These are phyloP conservation scores for Triangularia setosa DNA, from an alignment of 2,329 filamentous ascomycete species.

Conservation along the genomic window DNA sequence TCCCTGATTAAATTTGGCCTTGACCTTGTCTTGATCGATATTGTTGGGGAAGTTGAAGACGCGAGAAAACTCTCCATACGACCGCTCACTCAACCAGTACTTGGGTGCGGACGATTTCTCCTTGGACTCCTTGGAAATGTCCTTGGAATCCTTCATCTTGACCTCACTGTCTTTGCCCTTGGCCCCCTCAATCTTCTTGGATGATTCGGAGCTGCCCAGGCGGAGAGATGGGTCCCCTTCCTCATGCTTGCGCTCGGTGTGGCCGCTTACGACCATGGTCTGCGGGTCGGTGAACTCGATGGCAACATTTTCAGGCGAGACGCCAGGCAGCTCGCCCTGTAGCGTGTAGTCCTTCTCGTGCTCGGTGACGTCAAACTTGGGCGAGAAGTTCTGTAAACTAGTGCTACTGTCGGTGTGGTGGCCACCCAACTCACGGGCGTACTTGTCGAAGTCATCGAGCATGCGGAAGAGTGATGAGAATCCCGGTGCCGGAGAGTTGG, in stretches of 20 bases:
- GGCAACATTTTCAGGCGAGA: constrained; percentile 68
- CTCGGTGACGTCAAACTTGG: constrained; percentile 77
- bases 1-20: constrained; percentile 62
- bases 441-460: constrained; percentile 60
- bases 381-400: constrained; percentile 53
- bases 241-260: constrained; percentile 55
- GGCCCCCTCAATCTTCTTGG: constrained; percentile 39
- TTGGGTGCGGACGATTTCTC: constrained; percentile 27
- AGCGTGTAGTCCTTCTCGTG: constrained; percentile 66
- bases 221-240: constrained; percentile 45
- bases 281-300: constrained; percentile 78
- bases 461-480: constrained; percentile 60
- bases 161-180: constrained; percentile 5
- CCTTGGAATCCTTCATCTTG: constrained; percentile 10
- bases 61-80: constrained; percentile 63
- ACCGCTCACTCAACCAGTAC: constrained; percentile 70
- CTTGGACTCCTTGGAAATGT: constrained; percentile 34
- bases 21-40: constrained; percentile 60
- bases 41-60: constrained; percentile 64
- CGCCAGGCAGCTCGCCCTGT: constrained; percentile 74
- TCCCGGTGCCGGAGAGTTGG: constrained; percentile 4
- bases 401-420: constrained; percentile 10
- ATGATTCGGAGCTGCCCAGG: constrained; percentile 24
- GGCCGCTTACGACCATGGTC: constrained; percentile 68
- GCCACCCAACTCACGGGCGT: constrained; percentile 40